Evolutionary conservation across 2,329 filamentous ascomycete species (phyloP).

Genomic region (Aspergillus eucalypticola): DNA sequence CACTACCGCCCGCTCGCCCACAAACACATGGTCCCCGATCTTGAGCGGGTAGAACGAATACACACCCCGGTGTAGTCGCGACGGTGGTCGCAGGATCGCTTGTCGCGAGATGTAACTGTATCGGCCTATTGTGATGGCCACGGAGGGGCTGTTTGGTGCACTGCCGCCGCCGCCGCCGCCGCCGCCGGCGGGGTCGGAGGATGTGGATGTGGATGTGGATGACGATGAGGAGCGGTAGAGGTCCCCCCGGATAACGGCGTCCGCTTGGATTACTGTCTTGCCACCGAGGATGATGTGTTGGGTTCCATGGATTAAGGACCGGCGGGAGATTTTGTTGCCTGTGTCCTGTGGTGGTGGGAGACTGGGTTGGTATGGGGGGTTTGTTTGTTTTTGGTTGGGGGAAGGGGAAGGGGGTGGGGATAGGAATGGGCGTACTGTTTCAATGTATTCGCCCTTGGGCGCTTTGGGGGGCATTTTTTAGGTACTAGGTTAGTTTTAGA

Average conservation of each 20-base stretch:
- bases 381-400: background rate
- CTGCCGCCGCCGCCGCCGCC: constrained; percentile 23
- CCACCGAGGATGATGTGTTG: constrained; percentile 98
- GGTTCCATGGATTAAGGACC: constrained; percentile 86
- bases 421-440: constrained; percentile 73
- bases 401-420: constrained; percentile 1
- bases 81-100: constrained; percentile 78
- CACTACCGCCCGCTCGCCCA: constrained; percentile 73
- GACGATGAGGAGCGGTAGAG: constrained; percentile 59
- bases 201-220: constrained; percentile 30
- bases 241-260: constrained; percentile 91
- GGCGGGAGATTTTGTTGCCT: constrained; percentile 96
- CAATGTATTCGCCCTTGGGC: constrained; percentile 90
- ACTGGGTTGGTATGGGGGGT: constrained; percentile 8
- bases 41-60: constrained; percentile 74
- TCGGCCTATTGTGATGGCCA: constrained; percentile 79
- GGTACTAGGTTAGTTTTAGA: background rate
- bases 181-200: constrained; percentile 28
- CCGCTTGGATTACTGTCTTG: constrained; percentile 92
- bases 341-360: constrained; percentile 66
- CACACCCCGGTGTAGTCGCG: constrained; percentile 73
- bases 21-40: constrained; percentile 91
- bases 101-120: constrained; percentile 86
- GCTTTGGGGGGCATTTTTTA: constrained; percentile 70
- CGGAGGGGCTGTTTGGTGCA: constrained; percentile 34